Percentiles rank a stretch among this genome's conserved stretches.
Evolutionary conservation across 805 yeast genomes (phyloP).

Genomic region (Candida pseudofarinosa): DNA sequence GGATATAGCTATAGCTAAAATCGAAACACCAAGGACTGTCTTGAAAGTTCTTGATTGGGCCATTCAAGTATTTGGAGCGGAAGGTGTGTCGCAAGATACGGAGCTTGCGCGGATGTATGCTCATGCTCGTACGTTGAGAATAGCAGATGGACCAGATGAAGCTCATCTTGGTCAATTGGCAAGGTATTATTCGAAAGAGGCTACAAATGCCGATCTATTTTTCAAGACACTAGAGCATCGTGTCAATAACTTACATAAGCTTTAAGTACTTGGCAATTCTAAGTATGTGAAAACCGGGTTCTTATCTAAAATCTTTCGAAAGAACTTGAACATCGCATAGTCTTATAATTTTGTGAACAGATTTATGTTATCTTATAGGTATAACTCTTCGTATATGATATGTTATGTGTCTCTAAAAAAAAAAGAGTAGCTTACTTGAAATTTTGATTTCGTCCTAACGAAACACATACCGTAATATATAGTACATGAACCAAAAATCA

Average conservation of each 20-base stretch:
- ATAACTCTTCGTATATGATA: too few relatives aligned
- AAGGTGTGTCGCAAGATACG: conserved; percentile 60
- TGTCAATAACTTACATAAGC: conserved; percentile 18
- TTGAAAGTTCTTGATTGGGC: conserved; percentile 55
- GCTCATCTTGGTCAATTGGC: conserved; percentile 59
- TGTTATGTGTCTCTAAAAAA: too few relatives aligned
- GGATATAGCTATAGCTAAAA: conserved; percentile 62
- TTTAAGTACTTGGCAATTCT: conserved; percentile 12
- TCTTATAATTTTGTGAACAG: too few relatives aligned
- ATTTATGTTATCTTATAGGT: too few relatives aligned
- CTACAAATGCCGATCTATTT: conserved; percentile 31
- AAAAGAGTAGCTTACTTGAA: too few relatives aligned
- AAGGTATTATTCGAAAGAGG: conserved; percentile 40
- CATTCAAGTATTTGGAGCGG: conserved; percentile 62
- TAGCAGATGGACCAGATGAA: conserved; percentile 71
- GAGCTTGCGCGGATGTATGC: conserved; percentile 54
- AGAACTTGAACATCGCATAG: too few relatives aligned
- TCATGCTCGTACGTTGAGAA: conserved; percentile 50
- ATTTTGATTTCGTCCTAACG: too few relatives aligned
- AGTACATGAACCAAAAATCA: too few relatives aligned
- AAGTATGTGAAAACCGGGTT: too few relatives aligned
- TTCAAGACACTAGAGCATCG: conserved; percentile 21
- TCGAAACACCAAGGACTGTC: conserved; percentile 56
- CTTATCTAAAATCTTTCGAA: too few relatives aligned
- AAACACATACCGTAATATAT: too few relatives aligned